These are phyloP conservation scores for Canavalia gladiata DNA, from an alignment of 306 rosid species.

Conservation along the genomic window DNA sequence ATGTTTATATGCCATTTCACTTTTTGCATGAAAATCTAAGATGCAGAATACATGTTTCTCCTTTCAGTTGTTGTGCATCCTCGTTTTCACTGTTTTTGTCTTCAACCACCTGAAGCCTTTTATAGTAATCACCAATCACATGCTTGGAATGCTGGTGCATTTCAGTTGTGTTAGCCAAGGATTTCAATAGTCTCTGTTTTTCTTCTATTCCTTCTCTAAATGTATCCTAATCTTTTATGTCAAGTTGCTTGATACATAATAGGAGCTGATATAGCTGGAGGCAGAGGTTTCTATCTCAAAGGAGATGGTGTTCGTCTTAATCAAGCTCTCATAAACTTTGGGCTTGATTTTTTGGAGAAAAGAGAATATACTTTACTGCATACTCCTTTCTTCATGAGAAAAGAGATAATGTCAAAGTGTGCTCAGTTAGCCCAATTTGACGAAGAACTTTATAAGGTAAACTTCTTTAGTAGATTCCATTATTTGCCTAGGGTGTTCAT, in stretches of 20 bases:
- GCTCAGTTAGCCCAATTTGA: constrained; percentile 98
- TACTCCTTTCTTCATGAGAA: constrained; percentile 96
- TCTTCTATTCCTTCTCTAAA: background rate
- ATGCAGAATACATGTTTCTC: background rate
- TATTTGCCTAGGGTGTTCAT: constrained; percentile 2
- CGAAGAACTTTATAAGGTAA: constrained; percentile 96
- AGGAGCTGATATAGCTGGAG: constrained; percentile 97
- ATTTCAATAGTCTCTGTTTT: constrained; percentile 3
- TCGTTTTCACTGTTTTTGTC: constrained; percentile 8
- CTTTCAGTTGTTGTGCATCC: background rate
- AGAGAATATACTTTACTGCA: constrained; percentile 79
- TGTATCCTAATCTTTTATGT: constrained; percentile 33
- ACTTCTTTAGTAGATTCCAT: constrained; percentile 19
- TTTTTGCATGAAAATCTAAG: background rate
- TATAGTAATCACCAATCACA: constrained; percentile 6
- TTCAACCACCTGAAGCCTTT: background rate
- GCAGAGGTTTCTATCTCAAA: constrained; percentile 93
- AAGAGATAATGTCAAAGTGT: constrained; percentile 94
- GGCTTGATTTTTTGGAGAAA: constrained; percentile 83
- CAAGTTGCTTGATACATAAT: constrained; percentile 49
- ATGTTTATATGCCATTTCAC: constrained; percentile 4
- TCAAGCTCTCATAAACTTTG: constrained; percentile 93
- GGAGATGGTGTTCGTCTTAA: constrained; percentile 95
- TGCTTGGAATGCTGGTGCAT: background rate
- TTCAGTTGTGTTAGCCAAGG: background rate